Percentiles rank a stretch among this genome's conserved stretches.
These are phyloP conservation scores for Aureobasidium sp. DNA, from an alignment of 2,329 filamentous ascomycete species.

Conservation along the genomic window DNA sequence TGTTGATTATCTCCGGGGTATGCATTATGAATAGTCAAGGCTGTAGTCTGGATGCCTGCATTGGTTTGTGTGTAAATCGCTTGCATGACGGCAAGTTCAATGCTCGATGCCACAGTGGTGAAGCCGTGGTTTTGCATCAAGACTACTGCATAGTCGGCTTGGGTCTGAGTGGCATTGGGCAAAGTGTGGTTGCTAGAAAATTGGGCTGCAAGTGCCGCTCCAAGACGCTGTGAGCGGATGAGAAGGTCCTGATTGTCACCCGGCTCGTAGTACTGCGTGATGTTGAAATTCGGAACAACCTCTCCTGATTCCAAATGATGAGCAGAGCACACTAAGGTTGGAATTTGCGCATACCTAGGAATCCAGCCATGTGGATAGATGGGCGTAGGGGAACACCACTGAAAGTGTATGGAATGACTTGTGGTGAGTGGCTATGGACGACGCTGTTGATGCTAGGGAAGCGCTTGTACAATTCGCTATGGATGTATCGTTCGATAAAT, in stretches of 20 bases:
- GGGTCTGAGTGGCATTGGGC: neutral
- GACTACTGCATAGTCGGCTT: slow-evolving; percentile 28
- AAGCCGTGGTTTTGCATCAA: slow-evolving; percentile 41
- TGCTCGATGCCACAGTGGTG: slow-evolving; percentile 29
- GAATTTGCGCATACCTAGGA: slow-evolving; percentile 26
- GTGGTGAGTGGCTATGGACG: slow-evolving; percentile 38
- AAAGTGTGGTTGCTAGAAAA: slow-evolving; percentile 13
- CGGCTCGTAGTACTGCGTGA: slow-evolving; percentile 15
- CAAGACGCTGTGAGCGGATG: slow-evolving; percentile 16
- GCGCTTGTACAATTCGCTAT: slow-evolving; percentile 39
- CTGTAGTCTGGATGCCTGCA: slow-evolving; percentile 33
- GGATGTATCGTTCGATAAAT: slow-evolving; percentile 39
- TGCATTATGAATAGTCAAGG: slow-evolving; percentile 20
- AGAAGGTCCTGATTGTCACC: slow-evolving; percentile 19
- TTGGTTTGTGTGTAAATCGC: slow-evolving; percentile 38
- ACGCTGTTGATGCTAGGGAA: slow-evolving; percentile 32
- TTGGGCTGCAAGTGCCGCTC: slow-evolving; percentile 16
- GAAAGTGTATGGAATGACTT: slow-evolving; percentile 36
- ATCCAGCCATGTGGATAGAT: slow-evolving; percentile 36
- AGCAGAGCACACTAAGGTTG: neutral
- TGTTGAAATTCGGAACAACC: slow-evolving; percentile 19
- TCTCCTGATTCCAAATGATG: neutral
- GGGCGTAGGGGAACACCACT: slow-evolving; percentile 33
- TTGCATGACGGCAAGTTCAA: slow-evolving; percentile 34
- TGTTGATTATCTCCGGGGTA: neutral